Percentiles rank a stretch among this genome's conserved stretches.
These are phyloP conservation scores for Cucumis sativus DNA, from an alignment of 306 rosid species.

Conservation along the genomic window DNA sequence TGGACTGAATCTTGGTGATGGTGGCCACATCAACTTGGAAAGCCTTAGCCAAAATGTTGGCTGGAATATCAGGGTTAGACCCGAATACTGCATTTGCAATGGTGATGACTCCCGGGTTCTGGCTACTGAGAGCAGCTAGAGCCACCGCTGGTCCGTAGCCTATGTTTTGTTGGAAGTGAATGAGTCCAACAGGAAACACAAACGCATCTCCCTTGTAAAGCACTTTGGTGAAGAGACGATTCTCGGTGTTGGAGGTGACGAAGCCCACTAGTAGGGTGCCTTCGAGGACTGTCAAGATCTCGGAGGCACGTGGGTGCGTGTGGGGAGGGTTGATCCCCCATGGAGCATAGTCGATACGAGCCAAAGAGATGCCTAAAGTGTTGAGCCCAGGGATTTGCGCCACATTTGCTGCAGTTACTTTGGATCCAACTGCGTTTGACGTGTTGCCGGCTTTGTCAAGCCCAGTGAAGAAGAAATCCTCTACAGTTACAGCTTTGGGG, in stretches of 20 bases:
- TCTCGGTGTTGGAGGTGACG: slow-evolving; percentile 18
- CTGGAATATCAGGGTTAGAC: slow-evolving; percentile 12
- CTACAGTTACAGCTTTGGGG: slow-evolving; percentile 6
- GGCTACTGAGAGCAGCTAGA: slow-evolving; percentile 26
- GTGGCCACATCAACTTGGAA: slow-evolving; percentile 21
- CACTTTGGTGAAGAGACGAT: slow-evolving; percentile 19
- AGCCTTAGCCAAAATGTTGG: slow-evolving; percentile 17
- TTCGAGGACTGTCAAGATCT: slow-evolving; percentile 21
- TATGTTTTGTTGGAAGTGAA: slow-evolving; percentile 25
- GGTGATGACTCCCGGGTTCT: slow-evolving; percentile 23
- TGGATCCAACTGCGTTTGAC: slow-evolving; percentile 12
- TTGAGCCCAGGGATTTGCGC: slow-evolving; percentile 22
- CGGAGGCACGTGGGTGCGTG: slow-evolving; percentile 33
- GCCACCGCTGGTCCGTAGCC: slow-evolving; percentile 18
- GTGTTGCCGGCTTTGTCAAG: slow-evolving; percentile 17
- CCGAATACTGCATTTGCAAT: slow-evolving; percentile 22
- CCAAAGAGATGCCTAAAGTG: slow-evolving; percentile 25
- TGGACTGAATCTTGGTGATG: slow-evolving; percentile 6
- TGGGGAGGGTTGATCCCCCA: slow-evolving; percentile 29
- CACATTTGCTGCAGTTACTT: slow-evolving; percentile 14
- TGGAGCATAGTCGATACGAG: slow-evolving; percentile 19
- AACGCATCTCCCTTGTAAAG: slow-evolving; percentile 29
- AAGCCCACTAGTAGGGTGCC: slow-evolving; percentile 29
- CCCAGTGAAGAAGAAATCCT: slow-evolving; percentile 18
- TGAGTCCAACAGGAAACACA: slow-evolving; percentile 24